Percentiles rank a stretch among this genome's conserved stretches.
phyloP scores from a whole-genome alignment of 2,329 filamentous ascomycete genomes.

The Myriosclerotinia curreyana region DNA sequence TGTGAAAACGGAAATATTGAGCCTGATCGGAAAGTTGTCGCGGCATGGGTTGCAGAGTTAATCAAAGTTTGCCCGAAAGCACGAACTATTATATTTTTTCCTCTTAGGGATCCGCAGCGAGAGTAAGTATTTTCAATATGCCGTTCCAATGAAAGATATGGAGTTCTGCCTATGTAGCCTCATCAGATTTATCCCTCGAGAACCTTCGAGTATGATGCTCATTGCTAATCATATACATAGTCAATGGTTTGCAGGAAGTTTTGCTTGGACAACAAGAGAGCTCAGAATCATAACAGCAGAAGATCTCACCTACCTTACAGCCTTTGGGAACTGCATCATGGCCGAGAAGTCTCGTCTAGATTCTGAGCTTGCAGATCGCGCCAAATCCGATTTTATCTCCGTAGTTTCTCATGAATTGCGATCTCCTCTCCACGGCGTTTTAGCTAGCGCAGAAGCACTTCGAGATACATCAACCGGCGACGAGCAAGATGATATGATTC shows the following conservation, averaged over 20 bases:
- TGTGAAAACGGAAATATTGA: conserved; percentile 8
- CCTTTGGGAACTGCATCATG: conserved; percentile 55
- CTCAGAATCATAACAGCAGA: conserved; percentile 45
- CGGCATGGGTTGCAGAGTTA: conserved; percentile 24
- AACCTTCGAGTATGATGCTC: background rate
- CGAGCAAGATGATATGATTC: conserved; percentile 46
- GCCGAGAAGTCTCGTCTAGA: conserved; percentile 52
- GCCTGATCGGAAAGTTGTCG: conserved; percentile 20
- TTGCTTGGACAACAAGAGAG: conserved; percentile 47
- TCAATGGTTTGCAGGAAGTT: conserved; percentile 48
- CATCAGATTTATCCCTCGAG: background rate
- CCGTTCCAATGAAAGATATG: background rate
- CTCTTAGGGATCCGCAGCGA: conserved; percentile 46
- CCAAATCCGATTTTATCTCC: conserved; percentile 57
- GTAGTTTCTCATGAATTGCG: conserved; percentile 60
- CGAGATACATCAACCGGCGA: conserved; percentile 46
- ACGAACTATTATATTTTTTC: conserved; percentile 46
- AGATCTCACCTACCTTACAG: conserved; percentile 48
- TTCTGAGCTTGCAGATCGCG: conserved; percentile 38
- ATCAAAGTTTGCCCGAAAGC: conserved; percentile 42
- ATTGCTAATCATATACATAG: conserved; percentile 8
- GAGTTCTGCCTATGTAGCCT: background rate
- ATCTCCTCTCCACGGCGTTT: conserved; percentile 58
- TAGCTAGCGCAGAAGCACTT: conserved; percentile 52
- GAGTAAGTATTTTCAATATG: conserved; percentile 31